These are phyloP conservation scores for Lactarius sanguifluus DNA, from an alignment of 768 basidiomycete genomes.

Conservation along the genomic window DNA sequence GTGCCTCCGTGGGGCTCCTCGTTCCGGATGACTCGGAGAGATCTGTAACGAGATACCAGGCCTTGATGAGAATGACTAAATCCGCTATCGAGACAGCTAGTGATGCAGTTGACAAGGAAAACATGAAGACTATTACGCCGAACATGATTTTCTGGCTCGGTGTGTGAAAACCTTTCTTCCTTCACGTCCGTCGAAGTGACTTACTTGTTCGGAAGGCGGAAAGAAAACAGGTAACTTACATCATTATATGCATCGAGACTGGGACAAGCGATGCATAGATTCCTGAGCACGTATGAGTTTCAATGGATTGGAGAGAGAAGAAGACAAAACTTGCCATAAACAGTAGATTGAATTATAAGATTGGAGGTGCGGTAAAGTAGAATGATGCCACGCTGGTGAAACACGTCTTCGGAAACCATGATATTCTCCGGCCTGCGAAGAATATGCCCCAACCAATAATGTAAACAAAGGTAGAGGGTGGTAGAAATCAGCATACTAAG, in stretches of 20 bases:
- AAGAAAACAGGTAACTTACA: constrained; percentile 5
- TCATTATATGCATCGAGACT: constrained; percentile 7
- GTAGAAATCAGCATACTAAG: neutral
- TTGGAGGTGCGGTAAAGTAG: neutral
- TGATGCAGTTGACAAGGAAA: constrained; percentile 10
- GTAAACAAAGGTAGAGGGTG: neutral
- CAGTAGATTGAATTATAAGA: neutral
- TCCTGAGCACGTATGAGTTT: too few species aligned
- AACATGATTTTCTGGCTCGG: constrained; percentile 4
- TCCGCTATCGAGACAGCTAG: constrained; percentile 4
- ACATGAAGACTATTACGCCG: constrained; percentile 5
- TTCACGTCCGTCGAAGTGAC: too few species aligned
- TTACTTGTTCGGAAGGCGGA: too few species aligned
- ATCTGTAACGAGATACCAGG: neutral
- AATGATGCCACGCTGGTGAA: neutral
- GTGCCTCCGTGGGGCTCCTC: neutral
- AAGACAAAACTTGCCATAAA: neutral
- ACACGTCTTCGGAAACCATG: neutral
- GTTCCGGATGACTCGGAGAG: neutral
- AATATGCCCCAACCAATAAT: neutral
- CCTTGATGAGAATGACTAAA: neutral
- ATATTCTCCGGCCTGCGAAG: neutral
- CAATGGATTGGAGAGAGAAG: too few species aligned
- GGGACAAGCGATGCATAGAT: constrained; percentile 17
- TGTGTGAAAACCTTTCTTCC: neutral